Evolutionary conservation across 108 stramenopile species (phyloP).

Genomic region (Fistulifera solaris): DNA sequence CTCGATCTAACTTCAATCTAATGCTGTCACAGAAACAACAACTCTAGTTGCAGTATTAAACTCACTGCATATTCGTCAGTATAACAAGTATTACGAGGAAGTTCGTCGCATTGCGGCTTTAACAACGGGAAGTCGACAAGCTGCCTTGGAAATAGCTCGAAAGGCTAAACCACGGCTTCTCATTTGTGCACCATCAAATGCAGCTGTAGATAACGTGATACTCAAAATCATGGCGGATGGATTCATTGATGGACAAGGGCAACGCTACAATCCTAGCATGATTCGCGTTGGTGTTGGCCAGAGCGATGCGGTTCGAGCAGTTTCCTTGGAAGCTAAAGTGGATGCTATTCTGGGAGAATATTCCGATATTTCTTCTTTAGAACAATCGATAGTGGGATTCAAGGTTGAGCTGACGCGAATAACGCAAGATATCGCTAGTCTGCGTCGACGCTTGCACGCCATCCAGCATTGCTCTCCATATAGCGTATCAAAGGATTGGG

Average conservation of each 20-base stretch:
- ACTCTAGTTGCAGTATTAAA: constrained; percentile 90
- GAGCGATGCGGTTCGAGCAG: constrained; percentile 50
- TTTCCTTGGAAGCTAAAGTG: constrained; percentile 66
- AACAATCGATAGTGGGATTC: constrained; percentile 57
- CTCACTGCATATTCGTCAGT: constrained; percentile 84
- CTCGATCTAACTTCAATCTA: background rate
- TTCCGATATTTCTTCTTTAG: constrained; percentile 46
- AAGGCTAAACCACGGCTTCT: constrained; percentile 72
- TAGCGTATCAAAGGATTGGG: constrained; percentile 81
- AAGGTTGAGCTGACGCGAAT: constrained; percentile 52
- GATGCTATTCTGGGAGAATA: constrained; percentile 47
- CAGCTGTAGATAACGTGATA: constrained; percentile 96
- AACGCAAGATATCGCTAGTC: constrained; percentile 38
- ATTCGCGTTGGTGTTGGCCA: constrained; percentile 84
- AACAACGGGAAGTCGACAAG: constrained; percentile 28
- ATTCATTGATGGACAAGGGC: constrained; percentile 88
- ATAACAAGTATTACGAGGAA: constrained; percentile 77
- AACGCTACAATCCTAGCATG: constrained; percentile 87
- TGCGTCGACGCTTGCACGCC: constrained; percentile 58
- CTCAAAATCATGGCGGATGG: constrained; percentile 86
- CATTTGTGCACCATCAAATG: constrained; percentile 95
- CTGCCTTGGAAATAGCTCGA: constrained; percentile 45
- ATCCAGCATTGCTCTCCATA: constrained; percentile 53
- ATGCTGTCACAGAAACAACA: constrained; percentile 72
- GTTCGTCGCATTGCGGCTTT: constrained; percentile 54